phyloP scores from a whole-genome alignment of 2,329 filamentous ascomycete species.

The Xylariomycetidae sp. region DNA sequence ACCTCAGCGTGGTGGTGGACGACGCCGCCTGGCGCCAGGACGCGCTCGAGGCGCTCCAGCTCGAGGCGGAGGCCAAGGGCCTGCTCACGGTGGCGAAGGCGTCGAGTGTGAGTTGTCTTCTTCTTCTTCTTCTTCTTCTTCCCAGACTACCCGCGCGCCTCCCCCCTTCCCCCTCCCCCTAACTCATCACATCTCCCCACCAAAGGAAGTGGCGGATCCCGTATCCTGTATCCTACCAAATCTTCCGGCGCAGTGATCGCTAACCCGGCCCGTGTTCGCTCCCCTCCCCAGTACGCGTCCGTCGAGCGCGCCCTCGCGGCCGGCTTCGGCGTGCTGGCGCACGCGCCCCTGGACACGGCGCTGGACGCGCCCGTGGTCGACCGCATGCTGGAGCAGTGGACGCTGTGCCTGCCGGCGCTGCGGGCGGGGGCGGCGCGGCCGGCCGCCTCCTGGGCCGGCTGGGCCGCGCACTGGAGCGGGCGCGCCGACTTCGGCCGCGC shows the following conservation, averaged over 20 bases:
- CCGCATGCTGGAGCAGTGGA: slow-evolving; percentile 12
- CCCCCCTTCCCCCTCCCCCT: no score
- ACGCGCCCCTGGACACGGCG: slow-evolving; percentile 21
- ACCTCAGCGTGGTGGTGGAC: slow-evolving; percentile 24
- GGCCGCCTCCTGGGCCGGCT: slow-evolving; percentile 14
- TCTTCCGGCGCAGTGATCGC: no score
- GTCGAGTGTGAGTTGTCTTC: background rate
- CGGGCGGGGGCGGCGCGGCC: slow-evolving; percentile 17
- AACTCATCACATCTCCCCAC: no score
- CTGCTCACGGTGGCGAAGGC: background rate
- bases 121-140: no score
- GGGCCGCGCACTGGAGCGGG: slow-evolving; percentile 8
- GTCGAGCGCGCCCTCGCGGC: slow-evolving; percentile 21
- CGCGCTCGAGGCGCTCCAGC: slow-evolving; percentile 16
- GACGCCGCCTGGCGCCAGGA: slow-evolving; percentile 16
- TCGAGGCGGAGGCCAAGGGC: slow-evolving; percentile 10
- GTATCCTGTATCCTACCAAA: no score
- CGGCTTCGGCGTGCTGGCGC: slow-evolving; percentile 24
- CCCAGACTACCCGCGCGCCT: no score
- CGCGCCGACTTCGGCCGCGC: slow-evolving; percentile 21
- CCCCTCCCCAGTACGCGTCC: slow-evolving; percentile 18
- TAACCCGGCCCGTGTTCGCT: no score
- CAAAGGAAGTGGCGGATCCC: no score
- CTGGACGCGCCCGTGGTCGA: slow-evolving; percentile 15
- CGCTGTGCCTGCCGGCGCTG: slow-evolving; percentile 24